Conservation (phyloP, 169 alveolate genomes). For the Plasmodium vinckei region DNA sequence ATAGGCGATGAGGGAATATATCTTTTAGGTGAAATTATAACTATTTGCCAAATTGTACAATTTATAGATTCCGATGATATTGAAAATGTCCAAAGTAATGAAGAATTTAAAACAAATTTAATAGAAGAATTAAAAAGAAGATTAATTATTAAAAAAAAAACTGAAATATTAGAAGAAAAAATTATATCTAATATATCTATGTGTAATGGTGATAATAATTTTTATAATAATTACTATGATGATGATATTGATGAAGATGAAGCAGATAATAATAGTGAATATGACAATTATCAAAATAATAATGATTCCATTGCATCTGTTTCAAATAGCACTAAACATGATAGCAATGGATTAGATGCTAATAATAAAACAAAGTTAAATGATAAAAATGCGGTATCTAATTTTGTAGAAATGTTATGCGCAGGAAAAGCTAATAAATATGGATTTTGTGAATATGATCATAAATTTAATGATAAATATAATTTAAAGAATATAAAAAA, state of each 20-base stretch:
- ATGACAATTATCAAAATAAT: neutral
- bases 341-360: neutral
- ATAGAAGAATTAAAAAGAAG: constrained; percentile 51
- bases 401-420: constrained; percentile 73
- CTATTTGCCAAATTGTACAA: constrained; percentile 61
- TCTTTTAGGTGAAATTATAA: constrained; percentile 60
- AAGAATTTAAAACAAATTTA: constrained; percentile 37
- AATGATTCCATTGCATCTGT: neutral
- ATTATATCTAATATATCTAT: constrained; percentile 50
- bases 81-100: constrained; percentile 25
- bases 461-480: constrained; percentile 63
- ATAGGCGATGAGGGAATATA: constrained; percentile 73
- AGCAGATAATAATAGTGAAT: neutral
- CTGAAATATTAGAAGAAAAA: constrained; percentile 43
- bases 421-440: constrained; percentile 70
- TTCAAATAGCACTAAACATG: neutral
- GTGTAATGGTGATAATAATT: constrained; percentile 18
- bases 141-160: constrained; percentile 38
- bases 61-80: constrained; percentile 59
- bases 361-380: constrained; percentile 11
- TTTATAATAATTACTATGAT: neutral
- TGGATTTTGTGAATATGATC: constrained; percentile 74
- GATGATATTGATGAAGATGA: neutral
- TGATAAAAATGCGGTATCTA: constrained; percentile 52
- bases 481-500: constrained; percentile 41